These are phyloP conservation scores for Pleurotus salmoneostramineus DNA, from an alignment of 768 basidiomycete species.

Conservation along the genomic window DNA sequence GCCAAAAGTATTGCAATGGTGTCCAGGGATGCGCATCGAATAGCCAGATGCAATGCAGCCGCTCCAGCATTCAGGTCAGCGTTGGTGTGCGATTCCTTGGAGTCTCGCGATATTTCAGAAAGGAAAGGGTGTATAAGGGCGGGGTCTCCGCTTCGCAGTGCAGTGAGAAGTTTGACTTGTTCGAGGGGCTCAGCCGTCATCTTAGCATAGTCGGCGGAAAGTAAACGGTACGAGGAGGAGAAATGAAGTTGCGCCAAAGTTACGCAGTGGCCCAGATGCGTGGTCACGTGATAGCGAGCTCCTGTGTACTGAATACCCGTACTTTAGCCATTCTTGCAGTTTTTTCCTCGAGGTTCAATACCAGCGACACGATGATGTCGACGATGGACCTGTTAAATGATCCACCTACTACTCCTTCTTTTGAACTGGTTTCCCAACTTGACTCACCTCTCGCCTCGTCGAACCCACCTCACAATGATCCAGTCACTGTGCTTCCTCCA, in stretches of 20 bases:
- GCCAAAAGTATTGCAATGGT: conserved; percentile 67
- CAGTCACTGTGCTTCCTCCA: not conserved
- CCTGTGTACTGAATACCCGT: no score
- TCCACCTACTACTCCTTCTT: no score
- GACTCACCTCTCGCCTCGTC: no score
- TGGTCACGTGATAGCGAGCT: not conserved
- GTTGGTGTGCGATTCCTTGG: conserved; percentile 33
- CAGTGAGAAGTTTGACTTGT: conserved; percentile 62
- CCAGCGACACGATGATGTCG: no score
- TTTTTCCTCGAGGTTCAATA: no score
- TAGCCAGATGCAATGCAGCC: conserved; percentile 75
- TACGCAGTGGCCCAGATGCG: not conserved
- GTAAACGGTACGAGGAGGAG: not conserved
- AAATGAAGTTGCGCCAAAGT: not conserved
- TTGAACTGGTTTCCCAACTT: no score
- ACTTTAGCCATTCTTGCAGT: no score
- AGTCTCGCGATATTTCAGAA: conserved; percentile 69
- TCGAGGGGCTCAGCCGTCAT: conserved; percentile 39
- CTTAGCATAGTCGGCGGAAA: not conserved
- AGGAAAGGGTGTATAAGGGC: conserved; percentile 79
- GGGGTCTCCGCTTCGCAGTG: conserved; percentile 67
- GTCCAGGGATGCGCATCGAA: conserved; percentile 74
- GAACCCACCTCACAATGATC: not conserved
- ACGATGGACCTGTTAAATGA: no score
- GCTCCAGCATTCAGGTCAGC: conserved; percentile 61